Evolutionary conservation across 495 filamentous ascomycete genomes (phyloP).

Genomic region (Lindgomyces ingoldianus): DNA sequence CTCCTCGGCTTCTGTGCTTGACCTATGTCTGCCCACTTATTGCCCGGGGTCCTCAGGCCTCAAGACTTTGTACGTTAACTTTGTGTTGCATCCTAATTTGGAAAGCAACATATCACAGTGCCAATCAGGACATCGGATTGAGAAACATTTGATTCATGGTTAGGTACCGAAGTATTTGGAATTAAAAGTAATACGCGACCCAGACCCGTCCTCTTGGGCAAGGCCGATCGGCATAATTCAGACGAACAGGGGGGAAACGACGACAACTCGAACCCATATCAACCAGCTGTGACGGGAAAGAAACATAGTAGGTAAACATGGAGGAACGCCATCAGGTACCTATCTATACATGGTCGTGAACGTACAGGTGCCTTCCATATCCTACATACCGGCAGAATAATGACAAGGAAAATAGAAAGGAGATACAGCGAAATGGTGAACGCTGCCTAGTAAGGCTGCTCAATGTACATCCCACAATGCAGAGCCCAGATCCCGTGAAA

Average conservation of each 20-base stretch:
- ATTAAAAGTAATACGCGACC: slow-evolving; percentile 13
- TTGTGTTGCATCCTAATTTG: not conserved
- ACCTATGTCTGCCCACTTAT: not conserved
- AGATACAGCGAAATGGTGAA: too few relatives aligned
- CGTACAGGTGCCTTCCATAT: not conserved
- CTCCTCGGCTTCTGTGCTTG: not conserved
- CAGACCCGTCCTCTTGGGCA: slow-evolving; percentile 3
- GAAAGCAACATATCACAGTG: not conserved
- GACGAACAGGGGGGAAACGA: not conserved
- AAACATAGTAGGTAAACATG: too few relatives aligned
- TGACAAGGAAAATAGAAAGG: too few relatives aligned
- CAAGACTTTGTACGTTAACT: not conserved
- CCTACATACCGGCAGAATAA: slow-evolving; percentile 1
- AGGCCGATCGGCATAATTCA: slow-evolving; percentile 20
- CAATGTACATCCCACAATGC: not conserved
- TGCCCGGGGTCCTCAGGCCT: too few relatives aligned
- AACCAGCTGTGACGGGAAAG: too few relatives aligned
- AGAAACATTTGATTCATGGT: not conserved
- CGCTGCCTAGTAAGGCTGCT: not conserved
- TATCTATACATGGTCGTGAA: not conserved
- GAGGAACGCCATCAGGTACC: too few relatives aligned
- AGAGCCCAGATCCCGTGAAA: not conserved
- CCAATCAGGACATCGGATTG: not conserved
- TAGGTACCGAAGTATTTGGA: slow-evolving; percentile 5
- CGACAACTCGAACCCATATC: not conserved